These are phyloP conservation scores for Colletotrichum lini DNA, from an alignment of 2,329 filamentous ascomycete genomes.

Conservation along the genomic window DNA sequence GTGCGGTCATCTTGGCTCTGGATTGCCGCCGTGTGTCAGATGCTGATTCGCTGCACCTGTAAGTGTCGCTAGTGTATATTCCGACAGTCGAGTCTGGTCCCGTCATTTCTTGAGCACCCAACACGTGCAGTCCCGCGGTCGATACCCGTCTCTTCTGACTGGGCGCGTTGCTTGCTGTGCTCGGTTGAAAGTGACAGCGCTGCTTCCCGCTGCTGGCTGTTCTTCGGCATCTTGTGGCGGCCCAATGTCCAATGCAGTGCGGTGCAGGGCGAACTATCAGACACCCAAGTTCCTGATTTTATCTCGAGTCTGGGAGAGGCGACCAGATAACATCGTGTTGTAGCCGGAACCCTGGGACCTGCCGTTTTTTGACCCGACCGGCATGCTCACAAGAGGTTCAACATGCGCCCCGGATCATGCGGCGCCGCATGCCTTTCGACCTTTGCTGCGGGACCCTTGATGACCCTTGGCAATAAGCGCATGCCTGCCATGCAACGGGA, in stretches of 20 bases:
- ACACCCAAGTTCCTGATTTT: conserved; percentile 37
- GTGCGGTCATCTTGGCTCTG: conserved; percentile 32
- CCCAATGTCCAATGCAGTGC: conserved; percentile 25
- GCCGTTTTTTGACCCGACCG: conserved; percentile 2
- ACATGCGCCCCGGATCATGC: conserved; percentile 28
- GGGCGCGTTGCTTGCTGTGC: conserved; percentile 11
- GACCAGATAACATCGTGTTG: conserved; percentile 25
- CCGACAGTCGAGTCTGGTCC: conserved; percentile 33
- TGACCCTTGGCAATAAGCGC: conserved; percentile 2
- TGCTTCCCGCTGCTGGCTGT: conserved; percentile 9
- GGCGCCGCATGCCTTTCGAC: conserved; percentile 11
- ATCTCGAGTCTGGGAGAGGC: conserved; percentile 25
- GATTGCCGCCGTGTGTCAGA: conserved; percentile 38
- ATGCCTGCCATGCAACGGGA: conserved; percentile 17
- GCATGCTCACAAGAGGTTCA: conserved; percentile 22
- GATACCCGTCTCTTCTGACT: conserved; percentile 14
- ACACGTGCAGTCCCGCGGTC: conserved; percentile 27
- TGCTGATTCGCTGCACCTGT: conserved; percentile 38
- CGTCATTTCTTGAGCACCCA: conserved; percentile 19
- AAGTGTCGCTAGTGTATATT: conserved; percentile 20
- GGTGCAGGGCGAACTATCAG: conserved; percentile 21
- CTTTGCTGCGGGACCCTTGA: conserved; percentile 9
- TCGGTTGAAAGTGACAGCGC: conserved; percentile 9
- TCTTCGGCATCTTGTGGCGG: conserved; percentile 29
- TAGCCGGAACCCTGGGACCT: conserved; percentile 6